These are phyloP conservation scores for Penicillium ucsense DNA, from an alignment of 495 filamentous ascomycete species.

Conservation along the genomic window DNA sequence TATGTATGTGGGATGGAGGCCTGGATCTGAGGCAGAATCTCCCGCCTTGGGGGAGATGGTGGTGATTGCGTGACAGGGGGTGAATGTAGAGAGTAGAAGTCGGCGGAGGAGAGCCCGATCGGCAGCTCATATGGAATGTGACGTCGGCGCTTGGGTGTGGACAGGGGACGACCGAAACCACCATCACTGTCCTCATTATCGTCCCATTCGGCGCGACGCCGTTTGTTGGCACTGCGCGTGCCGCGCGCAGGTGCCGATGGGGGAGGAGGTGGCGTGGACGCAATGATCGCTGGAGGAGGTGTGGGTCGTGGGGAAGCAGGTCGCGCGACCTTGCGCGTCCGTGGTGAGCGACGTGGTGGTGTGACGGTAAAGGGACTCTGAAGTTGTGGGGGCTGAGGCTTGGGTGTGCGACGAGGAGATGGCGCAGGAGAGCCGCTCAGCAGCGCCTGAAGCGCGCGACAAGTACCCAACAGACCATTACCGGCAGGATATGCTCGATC, in stretches of 20 bases:
- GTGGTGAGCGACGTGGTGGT: conserved; percentile 41
- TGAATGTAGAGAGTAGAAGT: conserved; percentile 51
- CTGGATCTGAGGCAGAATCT: conserved; percentile 4
- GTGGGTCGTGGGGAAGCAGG: conserved; percentile 28
- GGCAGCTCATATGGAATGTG: conserved; percentile 58
- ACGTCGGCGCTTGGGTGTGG: conserved; percentile 59
- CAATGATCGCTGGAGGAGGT: conserved; percentile 15
- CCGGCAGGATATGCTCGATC: conserved; percentile 42
- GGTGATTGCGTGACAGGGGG: conserved; percentile 32
- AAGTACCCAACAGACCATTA: conserved; percentile 54
- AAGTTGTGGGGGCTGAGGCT: conserved; percentile 27
- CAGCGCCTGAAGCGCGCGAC: conserved; percentile 62
- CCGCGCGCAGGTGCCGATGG: conserved; percentile 35
- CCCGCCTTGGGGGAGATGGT: conserved; percentile 21
- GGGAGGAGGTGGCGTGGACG: conserved; percentile 26
- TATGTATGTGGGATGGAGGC: conserved; percentile 1
- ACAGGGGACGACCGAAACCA: conserved; percentile 36
- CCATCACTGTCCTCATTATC: conserved; percentile 39
- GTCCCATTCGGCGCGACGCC: conserved; percentile 41
- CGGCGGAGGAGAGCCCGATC: conserved; percentile 51
- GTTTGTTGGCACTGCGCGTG: conserved; percentile 50
- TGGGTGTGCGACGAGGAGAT: conserved; percentile 24
- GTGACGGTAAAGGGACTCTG: conserved; percentile 41
- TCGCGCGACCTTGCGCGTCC: conserved; percentile 26
- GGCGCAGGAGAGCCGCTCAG: conserved; percentile 38